Conservation (phyloP, 805 yeast genomes). For the Nakazawaea peltata region DNA sequence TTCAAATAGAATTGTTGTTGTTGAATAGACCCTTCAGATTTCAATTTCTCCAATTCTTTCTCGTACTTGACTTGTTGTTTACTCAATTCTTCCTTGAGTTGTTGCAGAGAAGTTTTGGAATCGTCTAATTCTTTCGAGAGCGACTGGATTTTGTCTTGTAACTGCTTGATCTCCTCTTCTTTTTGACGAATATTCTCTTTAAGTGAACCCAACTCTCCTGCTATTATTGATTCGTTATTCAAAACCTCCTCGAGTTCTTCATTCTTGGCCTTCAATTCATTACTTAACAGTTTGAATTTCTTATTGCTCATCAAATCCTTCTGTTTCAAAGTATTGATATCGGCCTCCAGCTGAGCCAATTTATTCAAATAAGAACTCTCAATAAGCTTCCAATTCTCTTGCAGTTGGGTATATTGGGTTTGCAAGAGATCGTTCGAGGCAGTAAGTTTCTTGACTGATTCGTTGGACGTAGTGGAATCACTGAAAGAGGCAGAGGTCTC, state of each 20-base stretch:
- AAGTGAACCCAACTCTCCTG: conserved; percentile 13
- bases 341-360: conserved; percentile 35
- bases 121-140: conserved; percentile 23
- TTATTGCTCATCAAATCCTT: conserved; percentile 21
- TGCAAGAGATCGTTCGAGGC: conserved; percentile 51
- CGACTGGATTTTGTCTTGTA: conserved; percentile 19
- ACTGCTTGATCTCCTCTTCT: conserved; percentile 12
- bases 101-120: conserved; percentile 18
- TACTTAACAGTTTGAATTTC: conserved; percentile 21
- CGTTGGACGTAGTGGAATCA: conserved; percentile 12
- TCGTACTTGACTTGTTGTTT: conserved; percentile 18
- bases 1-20: conserved; percentile 18
- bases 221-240: conserved; percentile 16
- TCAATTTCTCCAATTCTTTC: conserved; percentile 9
- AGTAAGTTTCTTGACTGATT: conserved; percentile 32
- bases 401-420: conserved; percentile 65
- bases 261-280: conserved; percentile 28
- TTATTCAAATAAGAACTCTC: conserved; percentile 56
- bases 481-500: conserved; percentile 32
- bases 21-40: conserved; percentile 6
- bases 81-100: conserved; percentile 17
- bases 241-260: conserved; percentile 18
- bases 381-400: conserved; percentile 75
- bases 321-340: conserved; percentile 29
- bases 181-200: conserved; percentile 19